Base-by-base conservation (phyloP, 2,329 filamentous ascomycete genomes). In the Diaporthe vexans region DNA sequence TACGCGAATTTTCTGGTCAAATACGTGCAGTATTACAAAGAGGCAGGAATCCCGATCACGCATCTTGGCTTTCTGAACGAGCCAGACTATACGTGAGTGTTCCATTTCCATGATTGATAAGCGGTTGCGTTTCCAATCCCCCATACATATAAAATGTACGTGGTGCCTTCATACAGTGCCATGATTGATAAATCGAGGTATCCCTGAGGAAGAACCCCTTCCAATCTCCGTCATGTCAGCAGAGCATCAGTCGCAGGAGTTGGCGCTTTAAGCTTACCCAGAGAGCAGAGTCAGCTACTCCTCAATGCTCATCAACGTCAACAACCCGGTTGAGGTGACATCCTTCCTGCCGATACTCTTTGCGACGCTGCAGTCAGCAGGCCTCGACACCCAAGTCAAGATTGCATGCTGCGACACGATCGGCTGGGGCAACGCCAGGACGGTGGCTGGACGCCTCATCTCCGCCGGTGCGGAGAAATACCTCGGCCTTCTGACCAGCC, bases 281-380 rank as follows among this genome's bases (percentile, higher is more conserved):
- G 11, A 35, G 48, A 54, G n/a, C 35, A 78, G 79, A 0, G 80
- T 82, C 26, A 78, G 77, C 67, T 86, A 86, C 76, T 86, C 87
- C 15, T 84, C 82, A 8, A 89, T 89, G 87, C 80, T 82, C 40
- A 89, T 94, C 81, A 97, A 97, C 88, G 98, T 81, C 43, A 89
- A 94, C 81, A 97, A 97, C 88, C 98, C 98, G 85, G 93, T 92
- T 79, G 94, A 89, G 80, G 87, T 87, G 4, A 87, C 85, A 59
- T 85, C 87, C 54, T 89, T 90, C 79, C 86, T 90, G 80, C 79
- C 81, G 73, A 81, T 87, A n/a, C 82, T 90, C 57, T 81, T 83
- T 68, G 81, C 83, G 24, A 85, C 84, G 1, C 81, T 88, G 61
- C 79, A 76, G 46, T 71, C 77, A 24, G 74, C 75, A 9, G 78